Conservation (phyloP, 352 stramenopile genomes). For the Blastocystis sp. region DNA sequence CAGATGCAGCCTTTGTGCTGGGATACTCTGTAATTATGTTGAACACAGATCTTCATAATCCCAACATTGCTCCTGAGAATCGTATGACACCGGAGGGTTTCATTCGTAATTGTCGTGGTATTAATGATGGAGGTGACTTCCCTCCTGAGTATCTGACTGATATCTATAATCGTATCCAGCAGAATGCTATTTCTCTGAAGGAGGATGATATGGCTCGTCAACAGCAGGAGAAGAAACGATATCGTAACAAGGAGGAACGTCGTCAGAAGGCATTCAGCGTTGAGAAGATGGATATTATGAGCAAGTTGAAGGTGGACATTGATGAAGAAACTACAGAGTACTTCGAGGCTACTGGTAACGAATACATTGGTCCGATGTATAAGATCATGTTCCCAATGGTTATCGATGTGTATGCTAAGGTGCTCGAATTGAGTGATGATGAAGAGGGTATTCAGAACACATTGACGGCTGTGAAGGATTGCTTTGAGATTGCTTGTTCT, state of each 20-base stretch:
- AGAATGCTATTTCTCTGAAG: slow-evolving; percentile 86
- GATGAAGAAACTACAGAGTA: slow-evolving; percentile 60
- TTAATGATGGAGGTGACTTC: slow-evolving; percentile 88
- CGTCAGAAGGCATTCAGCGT: slow-evolving; percentile 71
- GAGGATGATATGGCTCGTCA: slow-evolving; percentile 83
- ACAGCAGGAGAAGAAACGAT: slow-evolving; percentile 68
- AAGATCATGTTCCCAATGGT: slow-evolving; percentile 93
- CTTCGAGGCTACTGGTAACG: slow-evolving; percentile 69
- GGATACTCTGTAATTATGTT: slow-evolving; percentile 91
- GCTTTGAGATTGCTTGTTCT: slow-evolving; percentile 79
- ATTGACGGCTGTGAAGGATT: slow-evolving; percentile 86
- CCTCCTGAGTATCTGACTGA: slow-evolving; percentile 80
- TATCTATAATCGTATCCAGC: slow-evolving; percentile 92
- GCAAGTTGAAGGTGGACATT: slow-evolving; percentile 65
- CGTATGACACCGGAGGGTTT: slow-evolving; percentile 94
- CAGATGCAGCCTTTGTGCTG: slow-evolving; percentile 94
- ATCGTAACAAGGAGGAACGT: slow-evolving; percentile 44
- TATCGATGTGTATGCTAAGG: slow-evolving; percentile 88
- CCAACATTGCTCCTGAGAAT: slow-evolving; percentile 87
- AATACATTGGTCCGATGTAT: slow-evolving; percentile 88
- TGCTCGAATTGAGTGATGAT: slow-evolving; percentile 86
- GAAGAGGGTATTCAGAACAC: slow-evolving; percentile 83
- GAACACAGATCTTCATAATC: slow-evolving; percentile 96
- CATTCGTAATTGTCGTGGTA: slow-evolving; percentile 90
- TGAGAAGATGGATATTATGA: slow-evolving; percentile 68